These are phyloP conservation scores for Curvularia sp. DNA, from an alignment of 2,329 filamentous ascomycete genomes.

Conservation along the genomic window DNA sequence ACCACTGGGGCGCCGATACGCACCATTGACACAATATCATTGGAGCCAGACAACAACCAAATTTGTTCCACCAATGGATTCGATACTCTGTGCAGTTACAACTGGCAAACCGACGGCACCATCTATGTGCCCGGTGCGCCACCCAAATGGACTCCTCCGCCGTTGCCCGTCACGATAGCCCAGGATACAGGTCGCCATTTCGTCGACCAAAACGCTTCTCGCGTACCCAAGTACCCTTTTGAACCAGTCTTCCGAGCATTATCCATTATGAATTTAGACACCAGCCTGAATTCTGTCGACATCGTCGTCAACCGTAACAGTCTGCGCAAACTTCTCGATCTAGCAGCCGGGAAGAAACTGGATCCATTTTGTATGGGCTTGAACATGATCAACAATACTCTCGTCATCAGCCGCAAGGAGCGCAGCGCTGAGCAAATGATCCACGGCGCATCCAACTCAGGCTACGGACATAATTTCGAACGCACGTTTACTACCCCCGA, in stretches of 20 bases:
- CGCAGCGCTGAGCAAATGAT: constrained; percentile 23
- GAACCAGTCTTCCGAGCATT: constrained; percentile 31
- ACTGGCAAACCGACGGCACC: constrained; percentile 26
- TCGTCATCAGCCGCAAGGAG: constrained; percentile 45
- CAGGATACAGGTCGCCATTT: constrained; percentile 21
- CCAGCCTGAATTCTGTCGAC: constrained; percentile 22
- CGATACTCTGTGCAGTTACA: constrained; percentile 30
- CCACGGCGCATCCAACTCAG: constrained; percentile 20
- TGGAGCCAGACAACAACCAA: constrained; percentile 9
- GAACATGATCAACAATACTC: constrained; percentile 42
- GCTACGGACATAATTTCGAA: constrained; percentile 46
- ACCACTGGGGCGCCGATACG: constrained; percentile 13
- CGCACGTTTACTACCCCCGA: constrained; percentile 31
- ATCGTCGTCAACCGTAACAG: constrained; percentile 30
- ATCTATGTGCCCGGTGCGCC: constrained; percentile 30
- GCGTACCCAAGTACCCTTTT: constrained; percentile 38
- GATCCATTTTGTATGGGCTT: constrained; percentile 45
- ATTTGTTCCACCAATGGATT: constrained; percentile 24
- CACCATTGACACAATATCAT: constrained; percentile 15
- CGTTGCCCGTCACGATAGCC: constrained; percentile 20
- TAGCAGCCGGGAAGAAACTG: constrained; percentile 25
- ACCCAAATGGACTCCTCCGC: constrained; percentile 25
- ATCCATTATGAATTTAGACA: constrained; percentile 22
- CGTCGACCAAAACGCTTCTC: constrained; percentile 40
- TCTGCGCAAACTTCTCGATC: constrained; percentile 28